Evolutionary conservation across 345 rosid species (phyloP), one percentile per base, ranked within the genome.

Genomic region (Reutealis trisperma): DNA sequence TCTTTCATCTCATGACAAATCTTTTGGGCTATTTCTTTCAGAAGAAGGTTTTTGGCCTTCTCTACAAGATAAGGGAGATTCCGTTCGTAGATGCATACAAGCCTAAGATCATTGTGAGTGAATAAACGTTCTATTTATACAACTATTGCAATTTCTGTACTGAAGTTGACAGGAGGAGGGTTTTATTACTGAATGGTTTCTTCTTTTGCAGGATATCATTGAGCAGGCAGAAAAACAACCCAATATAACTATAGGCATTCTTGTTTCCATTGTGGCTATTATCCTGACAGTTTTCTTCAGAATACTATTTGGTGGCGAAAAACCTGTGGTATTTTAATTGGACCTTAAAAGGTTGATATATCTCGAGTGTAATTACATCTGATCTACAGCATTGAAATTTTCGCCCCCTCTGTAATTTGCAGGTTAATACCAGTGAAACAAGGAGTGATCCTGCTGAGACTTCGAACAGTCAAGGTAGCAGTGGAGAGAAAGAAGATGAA

Each of bases 191-290:
- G 49, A 71, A 57, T 19, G 21, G 9, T n/a, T 52, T 57, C 11
- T 49, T 49, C 10, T 11, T 1, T 47, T 49, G 30, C 78, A 93
- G 97, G 97, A 93, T 70, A 72, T 93, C 51, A 79, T 91, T 64
- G 95, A 88, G 79, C 89, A 88, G 89, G 95, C 87, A 30, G 95
- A 91, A 87, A 82, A 84, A 71, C 91, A 91, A 71, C 91, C 93
- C 25, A 89, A 86, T 78, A 34, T 89, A 72, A 89, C 93, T 1
- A 81, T 91, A 63, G 93, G 95, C 66, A 78, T 87, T 45, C 81
- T 89, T 34, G 83, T 91, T 73, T 85, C 91, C 60, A 30, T 87
- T 57, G 82, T 85, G 67, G 86, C 89, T 47, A 83, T 91, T n/a
- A 73, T 86, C 76, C 62, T 89, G 24, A 82, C 88, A 0, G 52